phyloP scores from a whole-genome alignment of 768 basidiomycete species.

The Boletus bicolor region DNA sequence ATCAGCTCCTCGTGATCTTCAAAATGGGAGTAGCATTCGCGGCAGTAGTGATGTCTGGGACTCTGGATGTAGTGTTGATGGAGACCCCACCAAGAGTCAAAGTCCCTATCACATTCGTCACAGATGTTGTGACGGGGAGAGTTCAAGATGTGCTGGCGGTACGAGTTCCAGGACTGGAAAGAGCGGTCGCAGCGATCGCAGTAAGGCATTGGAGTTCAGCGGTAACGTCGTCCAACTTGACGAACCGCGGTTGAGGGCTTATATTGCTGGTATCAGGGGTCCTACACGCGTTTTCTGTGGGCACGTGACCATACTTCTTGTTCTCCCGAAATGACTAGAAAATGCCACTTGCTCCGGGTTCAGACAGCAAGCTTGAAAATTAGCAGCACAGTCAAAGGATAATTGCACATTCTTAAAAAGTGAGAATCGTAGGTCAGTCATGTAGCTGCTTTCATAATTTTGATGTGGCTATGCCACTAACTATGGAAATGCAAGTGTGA shows the following conservation, averaged over 20 bases:
- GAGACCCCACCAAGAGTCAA: conserved; percentile 36
- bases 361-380: too few relatives aligned
- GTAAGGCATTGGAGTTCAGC: too few relatives aligned
- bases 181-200: conserved; percentile 37
- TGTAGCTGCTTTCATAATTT: too few relatives aligned
- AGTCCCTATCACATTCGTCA: conserved; percentile 44
- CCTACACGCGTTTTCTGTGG: conserved; percentile 25
- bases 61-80: conserved; percentile 54
- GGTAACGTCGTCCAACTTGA: too few relatives aligned
- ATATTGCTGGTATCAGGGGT: conserved; percentile 19
- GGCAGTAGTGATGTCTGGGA: conserved; percentile 49
- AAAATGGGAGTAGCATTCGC: conserved; percentile 47
- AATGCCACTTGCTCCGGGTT: too few relatives aligned
- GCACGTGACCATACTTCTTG: conserved; percentile 25
- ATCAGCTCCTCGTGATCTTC: conserved; percentile 30
- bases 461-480: too few relatives aligned
- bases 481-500: too few relatives aligned
- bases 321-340: neutral
- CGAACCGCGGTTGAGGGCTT: neutral
- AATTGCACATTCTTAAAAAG: too few relatives aligned
- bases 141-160: conserved; percentile 35
- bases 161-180: conserved; percentile 32
- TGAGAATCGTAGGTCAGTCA: too few relatives aligned
- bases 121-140: conserved; percentile 46
- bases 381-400: too few relatives aligned